Percentiles rank a stretch among this genome's conserved stretches.
These are phyloP conservation scores for Cryphonectria nitschkei DNA, from an alignment of 2,329 filamentous ascomycete genomes.

Conservation along the genomic window DNA sequence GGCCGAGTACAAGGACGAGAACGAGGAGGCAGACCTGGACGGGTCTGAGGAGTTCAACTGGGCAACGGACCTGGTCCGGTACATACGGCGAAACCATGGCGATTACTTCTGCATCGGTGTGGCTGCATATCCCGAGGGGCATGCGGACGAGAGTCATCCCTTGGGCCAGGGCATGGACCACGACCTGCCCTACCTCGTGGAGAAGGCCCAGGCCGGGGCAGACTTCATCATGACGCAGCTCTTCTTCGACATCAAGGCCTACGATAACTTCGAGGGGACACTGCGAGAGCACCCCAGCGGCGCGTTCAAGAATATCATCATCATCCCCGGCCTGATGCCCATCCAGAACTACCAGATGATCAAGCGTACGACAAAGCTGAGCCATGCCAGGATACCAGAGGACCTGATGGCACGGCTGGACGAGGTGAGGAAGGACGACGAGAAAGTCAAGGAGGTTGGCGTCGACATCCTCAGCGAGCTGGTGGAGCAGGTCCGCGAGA, in stretches of 20 bases:
- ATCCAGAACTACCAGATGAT: conserved; percentile 98
- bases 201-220: conserved; percentile 88
- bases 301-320: conserved; percentile 81
- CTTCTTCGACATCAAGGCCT: conserved; percentile 89
- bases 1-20: conserved; percentile 75
- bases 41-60: conserved; percentile 84
- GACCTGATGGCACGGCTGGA: conserved; percentile 72
- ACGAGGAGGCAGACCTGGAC: conserved; percentile 65
- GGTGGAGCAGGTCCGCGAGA: conserved; percentile 72
- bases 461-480: conserved; percentile 85
- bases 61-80: conserved; percentile 85
- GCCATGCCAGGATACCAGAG: conserved; percentile 80
- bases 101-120: conserved; percentile 98
- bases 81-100: conserved; percentile 83
- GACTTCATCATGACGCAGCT: conserved; percentile 99
- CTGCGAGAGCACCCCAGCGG: conserved; percentile 82
- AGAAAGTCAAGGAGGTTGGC: conserved; percentile 77
- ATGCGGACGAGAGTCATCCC: conserved; percentile 88
- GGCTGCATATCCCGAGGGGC: conserved; percentile 92
- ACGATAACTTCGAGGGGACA: conserved; percentile 75
- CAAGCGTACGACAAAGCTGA: conserved; percentile 90
- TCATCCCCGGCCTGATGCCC: conserved; percentile 95
- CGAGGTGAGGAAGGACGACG: conserved; percentile 76
- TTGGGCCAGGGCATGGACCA: conserved; percentile 69
- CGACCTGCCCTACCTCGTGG: conserved; percentile 85